Evolutionary conservation across 2,329 filamentous ascomycete species (phyloP), one percentile per base, ranked within the genome.

Genomic region (Orbilia javanica): DNA sequence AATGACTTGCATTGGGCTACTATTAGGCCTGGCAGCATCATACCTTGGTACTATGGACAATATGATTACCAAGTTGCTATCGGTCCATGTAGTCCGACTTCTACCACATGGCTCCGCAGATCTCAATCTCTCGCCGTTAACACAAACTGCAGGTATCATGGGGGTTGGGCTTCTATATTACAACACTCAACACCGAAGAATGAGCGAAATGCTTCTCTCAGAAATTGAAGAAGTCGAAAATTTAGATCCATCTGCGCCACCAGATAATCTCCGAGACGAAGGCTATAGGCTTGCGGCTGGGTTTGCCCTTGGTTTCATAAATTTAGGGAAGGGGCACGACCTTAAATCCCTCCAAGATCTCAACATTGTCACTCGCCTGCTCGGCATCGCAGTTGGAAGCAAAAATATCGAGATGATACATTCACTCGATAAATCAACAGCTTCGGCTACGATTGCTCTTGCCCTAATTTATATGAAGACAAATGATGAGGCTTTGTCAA

Each of bases 171-270:
- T 99, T 46, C 87, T 99, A 0, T 99, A 98, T 84, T 96, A 92
- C 85, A 92, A 94, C 83, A 97, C 94, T 29, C 95, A 98, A 82
- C 96, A 99, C 84, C 92, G 96, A 31, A 91, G 96, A 42, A 99
- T 99, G 96, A 98, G 94, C 83, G 96, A 99, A 83, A 93, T 98
- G 18, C 97, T 99, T 93, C 89, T 99, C 63, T 98, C 95, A 0
- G 96, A 99, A 83, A 96, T 99, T 78, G 94, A 97, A 83, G 92
- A 94, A 79, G 88, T 93, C 64, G 93, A 96, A 52, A 86, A 87
- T 27, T 88, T 92, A 42, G 94, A 97, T 76, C 86, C 87, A 4
- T 86, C 87, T 27, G 84, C 86, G 65, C 86, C 88, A 6, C 92
- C 94, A 72, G 93, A 97, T 81, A 90, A 90, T 22, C 85, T 98